Percentiles rank a stretch among this genome's conserved stretches.
Conservation (phyloP, 345 rosid genomes). For the Citrus hindsii region DNA sequence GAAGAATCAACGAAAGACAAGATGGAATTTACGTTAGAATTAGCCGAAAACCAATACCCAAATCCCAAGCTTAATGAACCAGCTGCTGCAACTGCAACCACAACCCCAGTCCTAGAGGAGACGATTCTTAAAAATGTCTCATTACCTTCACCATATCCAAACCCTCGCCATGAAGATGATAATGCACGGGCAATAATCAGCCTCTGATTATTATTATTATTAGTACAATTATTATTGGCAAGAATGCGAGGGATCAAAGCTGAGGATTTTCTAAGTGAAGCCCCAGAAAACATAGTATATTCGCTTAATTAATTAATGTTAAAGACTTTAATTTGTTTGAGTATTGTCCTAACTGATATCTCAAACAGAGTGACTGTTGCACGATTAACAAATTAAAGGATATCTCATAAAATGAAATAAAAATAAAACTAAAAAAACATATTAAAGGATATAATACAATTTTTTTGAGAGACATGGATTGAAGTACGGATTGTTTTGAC, state of each 20-base stretch:
- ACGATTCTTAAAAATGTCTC: not conserved
- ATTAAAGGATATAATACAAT: not conserved
- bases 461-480: not conserved
- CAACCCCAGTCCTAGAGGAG: conserved; percentile 19
- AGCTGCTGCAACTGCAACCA: conserved; percentile 22
- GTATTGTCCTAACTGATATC: not conserved
- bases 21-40: not conserved
- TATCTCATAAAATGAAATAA: not conserved
- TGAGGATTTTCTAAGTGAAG: conserved; percentile 23
- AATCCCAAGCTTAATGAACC: conserved; percentile 37
- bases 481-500: conserved; percentile 18
- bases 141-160: not conserved
- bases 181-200: not conserved
- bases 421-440: not conserved
- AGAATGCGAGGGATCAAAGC: conserved; percentile 13
- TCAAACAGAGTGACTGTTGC: not conserved
- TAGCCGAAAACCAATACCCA: conserved; percentile 18
- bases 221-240: not conserved
- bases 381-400: not conserved
- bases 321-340: not conserved
- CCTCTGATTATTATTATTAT: not conserved
- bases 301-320: too few relatives aligned
- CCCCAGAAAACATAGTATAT: conserved; percentile 31
- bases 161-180: conserved; percentile 6
- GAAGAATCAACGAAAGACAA: conserved; percentile 33